Conservation (phyloP, 2,329 filamentous ascomycete species). For the Neofusicoccum kwambonambiense region DNA sequence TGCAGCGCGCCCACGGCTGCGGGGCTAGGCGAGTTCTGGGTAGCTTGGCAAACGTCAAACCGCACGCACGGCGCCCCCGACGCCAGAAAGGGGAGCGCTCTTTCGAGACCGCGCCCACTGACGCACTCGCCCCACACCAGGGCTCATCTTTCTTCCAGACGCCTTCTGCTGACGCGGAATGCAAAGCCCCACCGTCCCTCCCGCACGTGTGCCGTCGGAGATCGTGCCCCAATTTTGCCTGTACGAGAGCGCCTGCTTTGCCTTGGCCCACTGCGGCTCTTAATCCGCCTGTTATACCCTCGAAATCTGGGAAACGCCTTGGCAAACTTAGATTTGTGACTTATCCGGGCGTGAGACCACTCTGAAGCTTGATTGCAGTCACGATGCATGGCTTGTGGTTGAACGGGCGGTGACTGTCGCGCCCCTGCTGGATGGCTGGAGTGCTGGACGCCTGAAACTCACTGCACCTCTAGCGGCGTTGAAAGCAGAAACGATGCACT, state of each 20-base stretch:
- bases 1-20: conserved; percentile 8
- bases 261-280: not conserved
- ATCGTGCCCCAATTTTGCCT: not conserved
- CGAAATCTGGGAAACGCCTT: not conserved
- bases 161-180: not conserved
- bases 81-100: not conserved
- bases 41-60: not conserved
- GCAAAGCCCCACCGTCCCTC: not conserved
- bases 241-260: not conserved
- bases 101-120: not conserved
- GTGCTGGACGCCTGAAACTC: not conserved
- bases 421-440: not conserved
- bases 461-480: not conserved
- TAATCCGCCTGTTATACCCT: not conserved
- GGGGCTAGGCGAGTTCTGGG: not conserved
- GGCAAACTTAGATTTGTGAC: not conserved
- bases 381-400: not conserved
- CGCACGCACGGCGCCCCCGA: not conserved
- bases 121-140: not conserved
- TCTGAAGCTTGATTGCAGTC: not conserved
- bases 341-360: not conserved
- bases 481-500: not conserved
- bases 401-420: not conserved
- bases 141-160: not conserved
- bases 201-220: not conserved